Conservation (phyloP, 495 filamentous ascomycete species). For the Trichoderma asperelloides region DNA sequence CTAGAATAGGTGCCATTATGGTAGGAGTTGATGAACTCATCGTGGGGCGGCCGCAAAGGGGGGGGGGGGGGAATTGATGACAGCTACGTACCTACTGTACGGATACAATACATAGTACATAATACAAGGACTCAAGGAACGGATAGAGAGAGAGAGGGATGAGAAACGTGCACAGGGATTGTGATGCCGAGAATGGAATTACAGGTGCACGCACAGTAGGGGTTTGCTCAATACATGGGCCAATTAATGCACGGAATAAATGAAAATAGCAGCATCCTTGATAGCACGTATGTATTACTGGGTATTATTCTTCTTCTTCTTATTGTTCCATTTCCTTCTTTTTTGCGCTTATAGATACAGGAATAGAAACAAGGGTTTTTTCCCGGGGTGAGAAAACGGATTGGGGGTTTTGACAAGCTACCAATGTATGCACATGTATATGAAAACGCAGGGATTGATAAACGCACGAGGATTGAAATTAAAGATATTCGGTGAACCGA, state of each 20-base stretch:
- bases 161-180: not conserved
- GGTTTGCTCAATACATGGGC: not conserved
- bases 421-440: not conserved
- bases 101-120: not conserved
- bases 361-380: not conserved
- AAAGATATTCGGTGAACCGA: conserved; percentile 2
- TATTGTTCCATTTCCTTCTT: not conserved
- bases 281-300: not conserved
- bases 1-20: not conserved
- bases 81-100: too few species aligned
- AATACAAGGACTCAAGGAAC: not conserved
- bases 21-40: not conserved
- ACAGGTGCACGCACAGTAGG: not conserved
- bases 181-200: not conserved
- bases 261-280: not conserved
- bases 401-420: not conserved
- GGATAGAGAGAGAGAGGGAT: not conserved
- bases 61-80: not conserved
- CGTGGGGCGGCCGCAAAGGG: not conserved
- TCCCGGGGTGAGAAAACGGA: not conserved
- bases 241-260: not conserved
- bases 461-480: not conserved
- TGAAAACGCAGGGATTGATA: not conserved
- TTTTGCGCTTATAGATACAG: not conserved
- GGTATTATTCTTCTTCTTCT: not conserved